A percentile compares a stretch with the other conserved stretches of the same genome.
Evolutionary conservation across 352 stramenopile genomes (phyloP).

Genomic region (Globisporangium spinosum): DNA sequence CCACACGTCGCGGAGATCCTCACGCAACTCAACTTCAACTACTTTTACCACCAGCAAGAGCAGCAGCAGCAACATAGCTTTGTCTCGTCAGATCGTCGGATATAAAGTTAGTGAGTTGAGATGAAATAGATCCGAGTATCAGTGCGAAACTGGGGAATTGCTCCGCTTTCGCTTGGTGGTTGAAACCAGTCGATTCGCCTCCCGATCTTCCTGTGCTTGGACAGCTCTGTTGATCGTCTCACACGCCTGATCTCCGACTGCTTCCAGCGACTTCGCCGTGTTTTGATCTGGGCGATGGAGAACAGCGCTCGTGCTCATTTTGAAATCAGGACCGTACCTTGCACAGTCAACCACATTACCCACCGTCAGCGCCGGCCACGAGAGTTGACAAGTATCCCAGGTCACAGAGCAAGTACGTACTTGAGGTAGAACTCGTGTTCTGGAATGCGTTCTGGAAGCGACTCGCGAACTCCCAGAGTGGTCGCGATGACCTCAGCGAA

Average conservation of each 20-base stretch:
- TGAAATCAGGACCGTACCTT: slow-evolving; percentile 15
- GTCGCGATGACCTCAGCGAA: slow-evolving; percentile 52
- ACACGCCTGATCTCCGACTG: neutral
- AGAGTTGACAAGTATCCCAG: too few relatives aligned
- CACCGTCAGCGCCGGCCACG: neutral
- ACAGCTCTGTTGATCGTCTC: slow-evolving; percentile 15
- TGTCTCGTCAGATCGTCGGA: neutral
- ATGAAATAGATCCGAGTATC: neutral
- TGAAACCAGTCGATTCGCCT: neutral
- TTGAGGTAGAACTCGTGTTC: slow-evolving; percentile 56
- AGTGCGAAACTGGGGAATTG: neutral
- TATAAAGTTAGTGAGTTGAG: neutral
- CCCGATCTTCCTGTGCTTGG: neutral
- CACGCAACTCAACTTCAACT: slow-evolving; percentile 77
- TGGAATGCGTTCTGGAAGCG: slow-evolving; percentile 35
- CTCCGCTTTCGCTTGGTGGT: slow-evolving; percentile 1
- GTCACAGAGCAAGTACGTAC: slow-evolving; percentile 21
- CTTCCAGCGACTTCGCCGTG: neutral
- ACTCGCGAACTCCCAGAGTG: slow-evolving; percentile 25
- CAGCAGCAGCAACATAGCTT: neutral
- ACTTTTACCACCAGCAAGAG: slow-evolving; percentile 52
- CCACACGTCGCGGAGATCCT: slow-evolving; percentile 65
- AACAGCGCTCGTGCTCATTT: slow-evolving; percentile 9
- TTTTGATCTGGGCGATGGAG: slow-evolving; percentile 15
- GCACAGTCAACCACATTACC: neutral